A percentile compares a stretch with the other conserved stretches of the same genome.
phyloP scores from a whole-genome alignment of 495 filamentous ascomycete species.

The Penicilliopsis zonata region DNA sequence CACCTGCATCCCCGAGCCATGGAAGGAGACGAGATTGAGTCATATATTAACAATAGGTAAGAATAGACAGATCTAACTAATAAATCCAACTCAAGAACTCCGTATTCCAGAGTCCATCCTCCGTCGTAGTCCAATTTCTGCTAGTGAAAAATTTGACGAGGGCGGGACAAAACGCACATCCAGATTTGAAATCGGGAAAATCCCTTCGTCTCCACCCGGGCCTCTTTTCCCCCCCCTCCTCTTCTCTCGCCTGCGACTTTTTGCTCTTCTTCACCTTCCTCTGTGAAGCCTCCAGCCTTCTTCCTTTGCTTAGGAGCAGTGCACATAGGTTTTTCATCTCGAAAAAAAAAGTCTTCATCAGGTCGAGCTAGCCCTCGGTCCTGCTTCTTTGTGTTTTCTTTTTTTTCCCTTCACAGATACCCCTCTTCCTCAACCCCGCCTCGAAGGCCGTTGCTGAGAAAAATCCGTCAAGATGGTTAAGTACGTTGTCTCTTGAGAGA shows the following conservation, averaged over 20 bases:
- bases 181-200: constrained; percentile 21
- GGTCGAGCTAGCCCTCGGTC: constrained; percentile 39
- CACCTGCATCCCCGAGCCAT: no score
- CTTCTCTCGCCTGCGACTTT: constrained; percentile 10
- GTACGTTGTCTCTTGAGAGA: constrained; percentile 60
- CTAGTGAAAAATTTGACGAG: no score
- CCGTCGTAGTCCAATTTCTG: no score
- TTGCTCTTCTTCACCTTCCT: constrained; percentile 15
- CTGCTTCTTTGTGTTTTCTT: constrained; percentile 25
- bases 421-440: constrained; percentile 19
- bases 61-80: no score
- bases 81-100: no score
- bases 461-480: constrained; percentile 98
- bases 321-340: constrained; percentile 28
- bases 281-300: constrained; percentile 14
- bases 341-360: constrained; percentile 10
- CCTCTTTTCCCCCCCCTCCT: constrained; percentile 16
- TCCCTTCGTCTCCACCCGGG: constrained; percentile 18
- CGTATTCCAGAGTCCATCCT: no score
- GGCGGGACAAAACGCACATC: constrained; percentile 19
- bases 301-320: constrained; percentile 27
- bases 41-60: no score
- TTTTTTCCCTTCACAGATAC: constrained; percentile 7
- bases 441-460: constrained; percentile 34
- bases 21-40: no score